Base-by-base conservation (phyloP, 768 basidiomycete species). In the Daedaleopsis nitida region DNA sequence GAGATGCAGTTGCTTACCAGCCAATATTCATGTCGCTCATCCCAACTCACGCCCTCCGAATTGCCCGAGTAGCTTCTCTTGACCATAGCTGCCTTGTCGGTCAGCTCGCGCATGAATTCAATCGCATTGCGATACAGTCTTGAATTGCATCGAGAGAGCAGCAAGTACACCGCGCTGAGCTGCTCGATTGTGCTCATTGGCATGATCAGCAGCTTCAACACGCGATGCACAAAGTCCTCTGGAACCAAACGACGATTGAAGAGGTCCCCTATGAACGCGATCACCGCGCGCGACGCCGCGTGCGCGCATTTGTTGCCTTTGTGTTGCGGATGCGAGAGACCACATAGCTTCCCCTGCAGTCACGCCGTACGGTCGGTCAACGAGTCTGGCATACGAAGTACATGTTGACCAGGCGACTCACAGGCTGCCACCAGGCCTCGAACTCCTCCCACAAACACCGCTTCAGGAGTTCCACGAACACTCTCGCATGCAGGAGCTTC, bases 151-250 rank as follows among this genome's bases (percentile, higher is more conserved):
- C 60, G 62, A 11, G 53, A 53, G 4, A 65, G 8, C 17, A 68
- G 60, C 34, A 54, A 48, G 7, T 60, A 57, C 5, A 56, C 55
- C 1, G 59, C 66, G 21, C 62, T 57, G 8, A 68, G 50, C 32
- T 68, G 59, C 58, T 68, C 66, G 17, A 68, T 61, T 9, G 58
- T 42, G 8, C 13, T 8, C 60, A 56, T 59, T 12, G 58, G 32
- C 13, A 17, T 17, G 42, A 60, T 56, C 2, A 65, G 57, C 42
- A 59, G 24, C 23, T 39, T 13, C 23, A 67, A 52, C 35, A 60
- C 64, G 19, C 34, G 38, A 53, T 39, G 51, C 5, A 64, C 52
- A 38, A 52, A 55, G 8, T 21, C 27, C 5, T 44, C 14, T 34
- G 53, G 51, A 34, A 62, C 27, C 4, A 63, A 47, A 0, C 19